Evolutionary conservation across 257 asterid genomes (phyloP).

Genomic region (Dorcoceras hygrometricum): DNA sequence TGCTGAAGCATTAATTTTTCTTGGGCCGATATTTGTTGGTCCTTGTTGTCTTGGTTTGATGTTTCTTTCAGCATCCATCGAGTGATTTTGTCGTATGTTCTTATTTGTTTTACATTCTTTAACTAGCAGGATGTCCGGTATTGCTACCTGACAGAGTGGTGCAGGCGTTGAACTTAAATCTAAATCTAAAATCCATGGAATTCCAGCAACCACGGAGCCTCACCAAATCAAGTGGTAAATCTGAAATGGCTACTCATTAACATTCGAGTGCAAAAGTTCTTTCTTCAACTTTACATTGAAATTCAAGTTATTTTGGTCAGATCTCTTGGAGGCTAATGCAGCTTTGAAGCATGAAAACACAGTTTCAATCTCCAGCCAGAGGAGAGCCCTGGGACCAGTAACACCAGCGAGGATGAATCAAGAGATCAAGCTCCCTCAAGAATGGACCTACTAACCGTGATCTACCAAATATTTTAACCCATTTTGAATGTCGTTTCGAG

Average conservation of each 20-base stretch:
- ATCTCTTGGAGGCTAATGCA: conserved; percentile 13
- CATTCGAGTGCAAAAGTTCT: conserved; percentile 24
- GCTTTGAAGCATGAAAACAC: conserved; percentile 22
- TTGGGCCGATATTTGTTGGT: background rate
- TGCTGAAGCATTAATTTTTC: background rate
- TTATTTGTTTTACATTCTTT: background rate
- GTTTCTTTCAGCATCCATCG: no score
- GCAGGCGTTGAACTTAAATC: conserved; percentile 59
- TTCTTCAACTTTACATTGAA: no score
- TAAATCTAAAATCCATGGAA: conserved; percentile 42
- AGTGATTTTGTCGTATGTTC: background rate
- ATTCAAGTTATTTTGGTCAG: background rate
- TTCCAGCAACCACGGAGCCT: conserved; percentile 14
- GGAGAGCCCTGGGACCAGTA: conserved; percentile 25
- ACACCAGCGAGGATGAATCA: conserved; percentile 29
- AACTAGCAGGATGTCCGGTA: conserved; percentile 54
- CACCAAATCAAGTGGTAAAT: conserved; percentile 13
- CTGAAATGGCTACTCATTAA: conserved; percentile 22
- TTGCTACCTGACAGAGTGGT: conserved; percentile 64
- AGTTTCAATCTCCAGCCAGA: conserved; percentile 27
- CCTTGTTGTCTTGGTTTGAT: background rate
- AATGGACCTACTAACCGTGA: conserved; percentile 61
- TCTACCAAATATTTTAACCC: background rate
- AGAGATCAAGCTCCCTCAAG: conserved; percentile 63
- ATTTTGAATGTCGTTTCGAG: background rate